Evolutionary conservation across 805 yeast species (phyloP), one percentile per base, ranked within the genome.

Genomic region (Ogataea philodendri): DNA sequence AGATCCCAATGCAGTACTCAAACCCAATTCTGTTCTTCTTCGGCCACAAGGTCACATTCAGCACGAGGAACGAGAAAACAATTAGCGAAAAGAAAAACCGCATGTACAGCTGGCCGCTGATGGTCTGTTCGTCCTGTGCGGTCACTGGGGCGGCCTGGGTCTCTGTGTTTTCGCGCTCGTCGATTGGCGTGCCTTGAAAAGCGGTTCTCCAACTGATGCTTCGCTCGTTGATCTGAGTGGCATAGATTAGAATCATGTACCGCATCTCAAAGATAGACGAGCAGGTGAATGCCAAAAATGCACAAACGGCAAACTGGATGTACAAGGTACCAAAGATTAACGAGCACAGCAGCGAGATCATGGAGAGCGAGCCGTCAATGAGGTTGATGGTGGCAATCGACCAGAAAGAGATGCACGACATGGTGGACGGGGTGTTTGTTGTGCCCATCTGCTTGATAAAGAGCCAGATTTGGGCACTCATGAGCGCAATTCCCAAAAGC

Each of bases 351-450:
- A 85, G 62, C 30, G 80, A 74, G 21, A 79, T 53, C 60, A 84
- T 67, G 10, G 86, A 76, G 14, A 81, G 51, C 2, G 84, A 66
- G 1, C 90, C 85, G 59, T 88, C 96, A 8, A 75, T 71, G 27
- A 78, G 48, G 39, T 79, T 70, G 60, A 84, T 76, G 44, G 77
- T 66, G 7, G 80, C 74, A 19, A 86, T 63, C 3, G 88, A 63
- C 68, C 76, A 78, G 34, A 84, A 76, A 7, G 94, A 81, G 6
- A 89, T 71, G 34, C 81, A 72, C 4, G 89, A 78, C 19, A 84
- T 70, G 5, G 83, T 78, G 0, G 95, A 85, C 1, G 96, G 96
- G 0, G 96, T 84, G 46, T 72, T 76, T 3, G 84, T 72, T 20
- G 66, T 62, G 38, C 79, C 75, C 76, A 85, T 81, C 55, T 88